Percentiles rank a stretch among this genome's conserved stretches.
Conservation (phyloP, 306 rosid species). For the Cercis canadensis region DNA sequence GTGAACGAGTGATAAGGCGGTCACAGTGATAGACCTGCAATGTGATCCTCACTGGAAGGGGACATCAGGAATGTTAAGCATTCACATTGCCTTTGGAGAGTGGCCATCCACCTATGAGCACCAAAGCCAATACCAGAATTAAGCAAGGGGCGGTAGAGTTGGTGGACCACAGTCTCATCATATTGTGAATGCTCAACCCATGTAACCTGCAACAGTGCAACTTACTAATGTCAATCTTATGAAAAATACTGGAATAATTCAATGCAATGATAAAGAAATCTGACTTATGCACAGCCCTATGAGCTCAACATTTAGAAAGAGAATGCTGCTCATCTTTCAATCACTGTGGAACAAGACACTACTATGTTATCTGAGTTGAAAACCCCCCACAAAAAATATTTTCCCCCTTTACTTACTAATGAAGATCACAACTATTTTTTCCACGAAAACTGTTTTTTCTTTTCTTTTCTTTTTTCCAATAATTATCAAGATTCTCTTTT, state of each 20-base stretch:
- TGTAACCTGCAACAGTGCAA: constrained; percentile 62
- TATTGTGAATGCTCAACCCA: constrained; percentile 91
- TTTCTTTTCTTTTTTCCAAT: no score
- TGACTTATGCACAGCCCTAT: no score
- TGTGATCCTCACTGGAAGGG: constrained; percentile 57
- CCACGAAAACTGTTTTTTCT: neutral
- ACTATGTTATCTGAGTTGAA: neutral
- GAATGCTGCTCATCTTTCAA: neutral
- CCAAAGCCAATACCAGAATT: constrained; percentile 78
- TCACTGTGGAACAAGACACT: neutral
- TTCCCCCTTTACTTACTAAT: no score
- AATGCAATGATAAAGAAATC: no score
- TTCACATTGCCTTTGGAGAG: constrained; percentile 82
- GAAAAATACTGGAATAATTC: constrained; percentile 19
- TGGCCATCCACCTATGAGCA: constrained; percentile 84
- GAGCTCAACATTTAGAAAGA: no score
- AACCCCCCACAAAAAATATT: neutral
- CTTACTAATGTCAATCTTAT: constrained; percentile 2
- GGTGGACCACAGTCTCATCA: constrained; percentile 72
- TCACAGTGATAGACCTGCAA: constrained; percentile 41
- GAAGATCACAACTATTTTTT: neutral
- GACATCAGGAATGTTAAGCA: constrained; percentile 60
- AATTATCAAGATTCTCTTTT: neutral
- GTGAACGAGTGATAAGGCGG: constrained; percentile 10
- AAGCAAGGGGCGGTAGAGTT: constrained; percentile 57